These are phyloP conservation scores for Neurospora terricola DNA, from an alignment of 495 filamentous ascomycete genomes.

Conservation along the genomic window DNA sequence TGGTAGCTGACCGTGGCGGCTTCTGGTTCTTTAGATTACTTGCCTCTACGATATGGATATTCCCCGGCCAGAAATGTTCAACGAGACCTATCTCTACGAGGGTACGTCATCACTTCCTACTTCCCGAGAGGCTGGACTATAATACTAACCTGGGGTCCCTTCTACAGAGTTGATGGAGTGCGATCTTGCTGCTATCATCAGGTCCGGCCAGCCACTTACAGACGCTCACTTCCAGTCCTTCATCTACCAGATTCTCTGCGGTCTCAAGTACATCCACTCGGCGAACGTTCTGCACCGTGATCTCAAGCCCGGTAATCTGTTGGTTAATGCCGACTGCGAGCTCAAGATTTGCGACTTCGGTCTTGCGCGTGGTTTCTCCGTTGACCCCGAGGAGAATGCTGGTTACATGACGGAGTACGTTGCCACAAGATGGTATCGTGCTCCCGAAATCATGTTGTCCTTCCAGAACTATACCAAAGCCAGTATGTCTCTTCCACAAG, in stretches of 20 bases:
- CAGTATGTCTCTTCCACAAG: conserved; percentile 49
- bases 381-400: conserved; percentile 95
- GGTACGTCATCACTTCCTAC: conserved; percentile 42
- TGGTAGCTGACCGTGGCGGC: conserved; percentile 2
- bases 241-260: conserved; percentile 91
- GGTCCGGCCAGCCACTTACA: conserved; percentile 89
- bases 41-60: conserved; percentile 99
- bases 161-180: conserved; percentile 93
- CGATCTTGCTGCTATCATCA: conserved; percentile 95
- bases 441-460: conserved; percentile 98
- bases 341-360: conserved; percentile 99
- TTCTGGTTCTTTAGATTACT: conserved; percentile 59
- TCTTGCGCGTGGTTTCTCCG: conserved; percentile 88
- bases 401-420: conserved; percentile 99
- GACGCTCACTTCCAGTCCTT: conserved; percentile 95
- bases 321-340: conserved; percentile 98
- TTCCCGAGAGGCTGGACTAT: not conserved
- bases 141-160: conserved; percentile 3
- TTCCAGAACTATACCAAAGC: conserved; percentile 99
- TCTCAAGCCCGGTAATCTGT: conserved; percentile 90
- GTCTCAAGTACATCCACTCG: conserved; percentile 97
- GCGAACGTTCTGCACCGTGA: conserved; percentile 96
- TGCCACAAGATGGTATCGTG: conserved; percentile 96
- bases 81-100: conserved; percentile 98
- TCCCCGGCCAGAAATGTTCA: conserved; percentile 94